Conservation (phyloP, 2,329 filamentous ascomycete species). For the Trichoderma harzianum region DNA sequence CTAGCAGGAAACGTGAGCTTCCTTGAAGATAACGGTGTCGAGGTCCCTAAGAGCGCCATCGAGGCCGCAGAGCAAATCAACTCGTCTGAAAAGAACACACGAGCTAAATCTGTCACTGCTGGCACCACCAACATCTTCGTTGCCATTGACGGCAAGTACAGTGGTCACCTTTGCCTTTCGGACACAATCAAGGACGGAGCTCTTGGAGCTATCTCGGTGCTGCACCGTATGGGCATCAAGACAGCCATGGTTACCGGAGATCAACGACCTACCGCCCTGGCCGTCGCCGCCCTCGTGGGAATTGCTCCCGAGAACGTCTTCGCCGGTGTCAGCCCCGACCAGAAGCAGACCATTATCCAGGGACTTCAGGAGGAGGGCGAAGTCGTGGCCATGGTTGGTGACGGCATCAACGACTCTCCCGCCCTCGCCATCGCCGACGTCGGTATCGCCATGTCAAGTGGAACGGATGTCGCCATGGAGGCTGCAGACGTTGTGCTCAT, state of each 20-base stretch:
- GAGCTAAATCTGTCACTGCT: slow-evolving; percentile 33
- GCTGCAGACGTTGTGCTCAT: slow-evolving; percentile 95
- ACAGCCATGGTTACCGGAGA: slow-evolving; percentile 94
- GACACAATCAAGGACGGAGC: slow-evolving; percentile 92
- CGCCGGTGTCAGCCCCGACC: slow-evolving; percentile 83
- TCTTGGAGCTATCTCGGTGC: slow-evolving; percentile 72
- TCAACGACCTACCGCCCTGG: slow-evolving; percentile 76
- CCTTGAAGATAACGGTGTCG: slow-evolving; percentile 66
- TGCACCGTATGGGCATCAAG: slow-evolving; percentile 80
- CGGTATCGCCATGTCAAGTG: slow-evolving; percentile 87
- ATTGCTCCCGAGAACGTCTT: slow-evolving; percentile 74
- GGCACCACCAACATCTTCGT: slow-evolving; percentile 91
- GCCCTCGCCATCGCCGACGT: slow-evolving; percentile 89
- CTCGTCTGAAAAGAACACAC: slow-evolving; percentile 35
- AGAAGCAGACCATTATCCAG: slow-evolving; percentile 84
- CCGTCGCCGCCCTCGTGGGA: slow-evolving; percentile 78
- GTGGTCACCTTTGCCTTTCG: slow-evolving; percentile 77
- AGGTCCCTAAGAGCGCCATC: slow-evolving; percentile 61
- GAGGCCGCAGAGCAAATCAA: slow-evolving; percentile 61
- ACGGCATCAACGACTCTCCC: slow-evolving; percentile 97
- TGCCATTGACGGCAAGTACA: slow-evolving; percentile 77
- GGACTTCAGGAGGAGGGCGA: slow-evolving; percentile 71
- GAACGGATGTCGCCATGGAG: slow-evolving; percentile 97
- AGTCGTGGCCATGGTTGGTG: slow-evolving; percentile 92
- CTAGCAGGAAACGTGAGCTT: slow-evolving; percentile 79